Evolutionary conservation across 345 rosid genomes (phyloP), one percentile per base, ranked within the genome.

Genomic region (Punica granatum): DNA sequence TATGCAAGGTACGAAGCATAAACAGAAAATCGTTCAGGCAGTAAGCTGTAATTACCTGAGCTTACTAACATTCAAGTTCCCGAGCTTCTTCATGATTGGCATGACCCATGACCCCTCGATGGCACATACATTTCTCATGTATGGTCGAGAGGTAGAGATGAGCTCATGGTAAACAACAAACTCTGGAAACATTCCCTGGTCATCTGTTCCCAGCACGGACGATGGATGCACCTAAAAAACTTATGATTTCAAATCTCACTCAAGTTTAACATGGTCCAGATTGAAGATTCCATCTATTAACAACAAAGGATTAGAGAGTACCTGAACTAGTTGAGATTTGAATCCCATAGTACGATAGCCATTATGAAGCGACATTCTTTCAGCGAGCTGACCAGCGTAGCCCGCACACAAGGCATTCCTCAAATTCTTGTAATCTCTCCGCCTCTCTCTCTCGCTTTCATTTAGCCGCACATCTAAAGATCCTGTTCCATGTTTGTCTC

Each of bases 351-450:
- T 90, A 74, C 89, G 86, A 78, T 74, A 92, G 56, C 97, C 98
- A 35, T 92, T 92, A 73, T 92, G 97, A 67, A 78, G 93, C 77
- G 84, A 76, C 97, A 89, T 93, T 77, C 92, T 85, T 81, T 89
- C 95, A 34, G 96, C 98, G 70, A 90, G 86, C 76, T 86, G 92
- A 75, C 75, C 79, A 64, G 96, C 97, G 72, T 74, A 89, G 71
- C 96, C 98, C n/a, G 76, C 81, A 70, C 88, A 89, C 64, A 93
- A 79, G 75, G 96, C 92, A 80, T 84, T 90, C 78, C 97, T 86
- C 87, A 93, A 79, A 63, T 82, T 87, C 76, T 67, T 86, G 79
- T 90, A 93, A 51, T 70, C 84, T 13, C 70, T 82, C 68, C 71
- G 72, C 44, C 81, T 72, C 68, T 79, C 81, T 51, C 73, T 80